Conservation (phyloP, 331 rosid species). For the Acacia concinna region DNA sequence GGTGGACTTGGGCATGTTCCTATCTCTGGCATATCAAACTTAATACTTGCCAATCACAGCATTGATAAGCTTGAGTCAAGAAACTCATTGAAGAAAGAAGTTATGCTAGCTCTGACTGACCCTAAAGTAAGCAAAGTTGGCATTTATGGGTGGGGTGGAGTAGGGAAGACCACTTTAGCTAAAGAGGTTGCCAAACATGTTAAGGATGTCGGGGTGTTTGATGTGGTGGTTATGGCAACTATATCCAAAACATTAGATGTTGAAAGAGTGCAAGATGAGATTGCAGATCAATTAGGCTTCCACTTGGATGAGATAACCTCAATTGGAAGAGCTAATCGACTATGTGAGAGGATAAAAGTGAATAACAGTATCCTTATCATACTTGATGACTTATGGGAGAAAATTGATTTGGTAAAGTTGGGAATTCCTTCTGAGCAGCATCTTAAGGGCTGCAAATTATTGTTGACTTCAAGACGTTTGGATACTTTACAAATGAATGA, state of each 20-base stretch:
- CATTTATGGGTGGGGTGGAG: background rate
- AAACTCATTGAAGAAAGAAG: background rate
- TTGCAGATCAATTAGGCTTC: background rate
- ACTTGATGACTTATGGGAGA: background rate
- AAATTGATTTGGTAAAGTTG: background rate
- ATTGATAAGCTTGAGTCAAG: background rate
- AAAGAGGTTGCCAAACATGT: background rate
- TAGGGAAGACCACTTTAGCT: background rate
- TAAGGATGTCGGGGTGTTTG: background rate
- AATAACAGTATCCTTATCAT: background rate
- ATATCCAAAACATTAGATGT: background rate
- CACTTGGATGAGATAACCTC: background rate
- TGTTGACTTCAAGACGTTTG: background rate
- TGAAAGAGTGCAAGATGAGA: background rate
- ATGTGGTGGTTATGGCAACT: background rate
- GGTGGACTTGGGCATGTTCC: background rate
- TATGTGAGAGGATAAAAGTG: accelerated
- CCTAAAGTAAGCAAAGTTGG: background rate
- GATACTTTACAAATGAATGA: background rate
- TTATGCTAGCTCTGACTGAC: background rate
- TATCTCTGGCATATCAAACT: too few species aligned
- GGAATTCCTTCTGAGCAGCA: background rate
- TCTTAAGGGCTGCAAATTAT: background rate
- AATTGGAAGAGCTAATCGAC: background rate
- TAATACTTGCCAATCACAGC: background rate